Conservation (phyloP, 441 rosid species). For the Theobroma grandiflorum region DNA sequence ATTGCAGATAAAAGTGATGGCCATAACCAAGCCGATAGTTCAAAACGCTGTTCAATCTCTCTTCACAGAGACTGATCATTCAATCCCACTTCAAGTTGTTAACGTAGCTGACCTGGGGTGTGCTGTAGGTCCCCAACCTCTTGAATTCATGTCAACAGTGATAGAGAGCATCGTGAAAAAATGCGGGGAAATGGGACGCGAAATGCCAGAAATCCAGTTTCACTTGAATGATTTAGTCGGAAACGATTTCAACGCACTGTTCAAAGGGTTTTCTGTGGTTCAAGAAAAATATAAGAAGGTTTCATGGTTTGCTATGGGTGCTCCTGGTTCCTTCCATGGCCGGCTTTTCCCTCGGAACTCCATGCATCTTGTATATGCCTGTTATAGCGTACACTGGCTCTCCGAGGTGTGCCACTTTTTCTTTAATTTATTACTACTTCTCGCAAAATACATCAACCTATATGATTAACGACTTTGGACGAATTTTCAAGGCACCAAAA, state of each 20-base stretch:
- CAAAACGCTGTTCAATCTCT: not conserved
- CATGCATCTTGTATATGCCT: not conserved
- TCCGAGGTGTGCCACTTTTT: not conserved
- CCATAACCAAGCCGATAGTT: not conserved
- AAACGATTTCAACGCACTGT: not conserved
- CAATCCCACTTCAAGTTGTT: not conserved
- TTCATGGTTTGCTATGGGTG: not conserved
- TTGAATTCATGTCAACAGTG: not conserved
- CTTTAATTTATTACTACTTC: too few relatives aligned
- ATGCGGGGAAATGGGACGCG: not conserved
- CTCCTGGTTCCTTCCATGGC: not conserved
- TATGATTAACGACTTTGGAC: not conserved
- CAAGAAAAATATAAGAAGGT: not conserved
- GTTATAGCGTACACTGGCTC: not conserved
- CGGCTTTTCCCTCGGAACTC: not conserved
- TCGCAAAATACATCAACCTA: too few relatives aligned
- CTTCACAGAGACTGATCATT: not conserved
- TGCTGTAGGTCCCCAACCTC: not conserved
- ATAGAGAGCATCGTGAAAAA: not conserved
- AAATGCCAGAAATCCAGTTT: not conserved
- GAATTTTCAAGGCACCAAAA: not conserved
- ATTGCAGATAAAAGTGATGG: not conserved
- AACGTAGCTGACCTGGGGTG: not conserved
- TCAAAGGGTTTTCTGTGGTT: not conserved
- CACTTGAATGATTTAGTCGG: not conserved